Evolutionary conservation across 2,329 filamentous ascomycete genomes (phyloP), one percentile per base, ranked within the genome.

Genomic region (Phialocephala subalpina): DNA sequence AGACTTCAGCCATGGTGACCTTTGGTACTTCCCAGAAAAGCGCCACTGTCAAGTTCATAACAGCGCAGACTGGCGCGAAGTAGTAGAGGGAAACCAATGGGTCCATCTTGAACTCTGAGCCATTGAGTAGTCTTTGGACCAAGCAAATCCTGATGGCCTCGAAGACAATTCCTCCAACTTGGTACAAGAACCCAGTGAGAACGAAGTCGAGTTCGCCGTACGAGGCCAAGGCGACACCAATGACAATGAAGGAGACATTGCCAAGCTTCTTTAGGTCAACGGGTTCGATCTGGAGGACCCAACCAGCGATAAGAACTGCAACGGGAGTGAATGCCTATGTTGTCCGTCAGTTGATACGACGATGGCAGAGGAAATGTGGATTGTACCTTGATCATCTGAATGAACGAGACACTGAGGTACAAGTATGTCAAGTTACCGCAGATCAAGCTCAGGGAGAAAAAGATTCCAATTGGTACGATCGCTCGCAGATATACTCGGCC

Each of bases 371-470:
- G 16, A 42, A 14, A 12, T 22, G 35, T 55, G 12, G 58, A 36
- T 38, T 18, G 62, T 69, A 93, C 91, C 92, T 98, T 98, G 80
- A 98, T 90, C 95, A 98, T 98, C 85, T 98, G 95, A 76, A 98
- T 98, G 80, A 98, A 98, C 67, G 95, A 92, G 66, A 98, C 95
- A 72, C 92, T 96, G 68, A 98, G 88, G 81, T 97, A 97, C 63
- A 97, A 87, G 78, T 98, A 98, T 74, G 95, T 94, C 81, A 97
- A 82, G 83, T 98, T 98, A 77, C 94, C 94, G 81, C 94, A 97
- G 78, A 98, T 97, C 83, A 98, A 86, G 81, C 92, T 96, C 83
- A 97, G 84, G 78, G 92, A 96, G 89, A 97, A 98, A 83, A 97
- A 97, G 78, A 97, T 81, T 72, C 95, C 95, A 75, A 98, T 97